These are phyloP conservation scores for Nicotiana sylvestris DNA, from an alignment of 257 asterid genomes.

Conservation along the genomic window DNA sequence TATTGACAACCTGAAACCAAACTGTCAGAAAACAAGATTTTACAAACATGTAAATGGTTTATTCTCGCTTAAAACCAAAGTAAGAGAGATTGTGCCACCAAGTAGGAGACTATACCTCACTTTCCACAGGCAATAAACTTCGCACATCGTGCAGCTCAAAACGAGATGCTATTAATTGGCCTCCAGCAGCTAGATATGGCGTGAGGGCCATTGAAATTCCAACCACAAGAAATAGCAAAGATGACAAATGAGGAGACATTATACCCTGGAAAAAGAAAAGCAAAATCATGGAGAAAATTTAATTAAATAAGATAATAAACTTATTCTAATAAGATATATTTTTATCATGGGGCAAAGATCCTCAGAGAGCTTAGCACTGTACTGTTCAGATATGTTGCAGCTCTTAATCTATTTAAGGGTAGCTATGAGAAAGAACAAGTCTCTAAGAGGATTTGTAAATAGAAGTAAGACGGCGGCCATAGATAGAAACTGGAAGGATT, in stretches of 20 bases:
- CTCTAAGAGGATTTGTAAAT: neutral
- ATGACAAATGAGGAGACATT: conserved; percentile 85
- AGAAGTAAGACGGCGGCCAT: neutral
- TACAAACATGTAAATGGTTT: neutral
- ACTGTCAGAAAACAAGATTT: neutral
- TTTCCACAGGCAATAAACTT: conserved; percentile 89
- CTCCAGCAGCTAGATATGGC: conserved; percentile 99
- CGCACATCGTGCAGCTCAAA: conserved; percentile 98
- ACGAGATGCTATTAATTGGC: conserved; percentile 95
- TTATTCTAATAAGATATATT: neutral
- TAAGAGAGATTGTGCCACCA: neutral
- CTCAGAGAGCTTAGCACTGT: neutral
- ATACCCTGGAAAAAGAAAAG: conserved; percentile 62
- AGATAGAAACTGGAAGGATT: conserved; percentile 6
- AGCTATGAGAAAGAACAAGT: neutral
- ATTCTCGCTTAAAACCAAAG: neutral
- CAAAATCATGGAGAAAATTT: neutral
- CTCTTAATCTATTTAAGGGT: neutral
- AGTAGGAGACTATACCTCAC: conserved; percentile 62
- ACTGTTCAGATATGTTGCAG: neutral
- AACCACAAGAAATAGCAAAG: conserved; percentile 92
- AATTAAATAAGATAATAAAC: neutral
- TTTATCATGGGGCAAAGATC: neutral
- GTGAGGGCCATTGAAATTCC: conserved; percentile 98
- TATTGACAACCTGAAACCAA: neutral